A percentile compares a stretch with the other conserved stretches of the same genome.
These are phyloP conservation scores for Striga asiatica DNA, from an alignment of 257 asterid genomes.

Conservation along the genomic window DNA sequence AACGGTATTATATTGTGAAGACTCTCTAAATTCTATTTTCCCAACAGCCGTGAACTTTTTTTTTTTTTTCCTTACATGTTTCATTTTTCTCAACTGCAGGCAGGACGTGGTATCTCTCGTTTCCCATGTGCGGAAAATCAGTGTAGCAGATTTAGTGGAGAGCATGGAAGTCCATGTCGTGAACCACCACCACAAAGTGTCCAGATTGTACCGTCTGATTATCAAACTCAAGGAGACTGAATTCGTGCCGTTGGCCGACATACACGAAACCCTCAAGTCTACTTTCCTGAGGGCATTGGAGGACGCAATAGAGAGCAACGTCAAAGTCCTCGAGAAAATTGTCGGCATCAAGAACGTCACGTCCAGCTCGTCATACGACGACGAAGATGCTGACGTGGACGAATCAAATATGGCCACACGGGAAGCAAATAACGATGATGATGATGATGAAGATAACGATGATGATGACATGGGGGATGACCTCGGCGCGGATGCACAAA, in stretches of 20 bases:
- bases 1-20: too few relatives aligned
- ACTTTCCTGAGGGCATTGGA: slow-evolving; percentile 49
- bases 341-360: slow-evolving; percentile 40
- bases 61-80: too few relatives aligned
- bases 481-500: slow-evolving; percentile 51
- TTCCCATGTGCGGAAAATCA: slow-evolving; percentile 53
- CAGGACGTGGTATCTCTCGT: slow-evolving; percentile 58
- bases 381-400: slow-evolving; percentile 33
- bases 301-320: slow-evolving; percentile 67
- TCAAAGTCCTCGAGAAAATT: slow-evolving; percentile 37
- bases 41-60: neutral
- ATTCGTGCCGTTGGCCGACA: slow-evolving; percentile 46
- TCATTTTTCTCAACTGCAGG: too few relatives aligned
- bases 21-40: too few relatives aligned
- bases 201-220: slow-evolving; percentile 49
- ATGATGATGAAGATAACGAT: slow-evolving; percentile 34
- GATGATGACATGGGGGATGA: slow-evolving; percentile 57
- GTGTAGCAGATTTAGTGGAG: slow-evolving; percentile 77
- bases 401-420: slow-evolving; percentile 22
- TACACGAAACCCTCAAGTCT: slow-evolving; percentile 40
- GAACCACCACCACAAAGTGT: slow-evolving; percentile 15
- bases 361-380: slow-evolving; percentile 26
- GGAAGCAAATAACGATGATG: slow-evolving; percentile 25
- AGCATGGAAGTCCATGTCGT: slow-evolving; percentile 60
- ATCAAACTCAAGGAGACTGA: slow-evolving; percentile 54